Base-by-base conservation (phyloP, 192 early-diverging fungal genomes). In the Cladochytrium replicatum region DNA sequence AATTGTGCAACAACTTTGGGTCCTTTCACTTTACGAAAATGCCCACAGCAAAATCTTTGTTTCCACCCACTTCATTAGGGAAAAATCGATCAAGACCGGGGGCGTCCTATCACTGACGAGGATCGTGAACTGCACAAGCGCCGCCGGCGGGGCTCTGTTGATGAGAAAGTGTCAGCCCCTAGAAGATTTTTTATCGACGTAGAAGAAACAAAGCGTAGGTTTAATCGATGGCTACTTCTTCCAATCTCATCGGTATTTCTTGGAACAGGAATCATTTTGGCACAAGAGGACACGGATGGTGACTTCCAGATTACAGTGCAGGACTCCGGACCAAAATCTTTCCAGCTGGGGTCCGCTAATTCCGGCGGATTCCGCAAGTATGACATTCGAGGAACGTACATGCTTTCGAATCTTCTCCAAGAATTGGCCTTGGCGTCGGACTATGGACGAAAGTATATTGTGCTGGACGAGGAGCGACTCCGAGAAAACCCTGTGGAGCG, bases 401-500 rank as follows among this genome's bases (percentile, higher is more conserved):
- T 86, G 78, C 66, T 99, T 37, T 88, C 88, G 11, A 97, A 95
- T 47, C 71, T 99, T 27, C 60, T 99, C 19, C 96, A 97, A 67
- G 96, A 99, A 60, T 71, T 99, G 22, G 86, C 91, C 3, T 63
- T 97, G 21, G 96, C 96, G 2, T 64, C 78, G 17, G 93, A 92
- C 49, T 81, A 85, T 61, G 88, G 87, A 2, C 74, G 90, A 32
- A 85, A 80, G 54, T 78, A 86, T 53, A 85, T 99, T 23, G 82
- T 95, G 1, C 61, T 99, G 19, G 84, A 89, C 63, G 90, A 95
- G 64, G 81, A 81, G 19, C 71, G 89, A 1, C 67, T 99, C 17
- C 89, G 83, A 58, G 93, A 97, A 65, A 95, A 97, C 57, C 96
- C 96, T 0, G 82, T 97, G 19, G 82, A 89, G 49, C 79, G 93